Conservation (phyloP, 2,329 filamentous ascomycete species). For the Diaporthe amygdali region DNA sequence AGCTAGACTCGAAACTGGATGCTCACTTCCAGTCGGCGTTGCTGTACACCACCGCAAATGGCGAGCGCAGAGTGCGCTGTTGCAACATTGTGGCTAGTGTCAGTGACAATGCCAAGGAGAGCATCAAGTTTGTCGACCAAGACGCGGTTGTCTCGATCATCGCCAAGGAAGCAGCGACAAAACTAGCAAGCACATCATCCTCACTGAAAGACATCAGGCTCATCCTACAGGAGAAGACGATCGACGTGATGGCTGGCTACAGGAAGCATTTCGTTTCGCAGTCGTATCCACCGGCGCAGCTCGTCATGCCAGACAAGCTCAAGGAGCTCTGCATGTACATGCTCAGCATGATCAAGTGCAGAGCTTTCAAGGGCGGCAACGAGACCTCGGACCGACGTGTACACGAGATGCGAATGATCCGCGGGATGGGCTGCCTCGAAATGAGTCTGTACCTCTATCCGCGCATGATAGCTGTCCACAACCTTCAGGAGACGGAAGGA, state of each 20-base stretch:
- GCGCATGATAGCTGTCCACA: constrained; percentile 90
- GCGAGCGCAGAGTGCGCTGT: constrained; percentile 89
- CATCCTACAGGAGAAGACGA: constrained; percentile 85
- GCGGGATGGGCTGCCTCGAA: constrained; percentile 84
- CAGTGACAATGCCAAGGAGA: constrained; percentile 81
- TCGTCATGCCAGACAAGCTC: constrained; percentile 92
- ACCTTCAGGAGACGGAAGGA: constrained; percentile 83
- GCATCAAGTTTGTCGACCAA: constrained; percentile 93
- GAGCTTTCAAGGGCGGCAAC: constrained; percentile 90
- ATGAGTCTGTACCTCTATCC: constrained; percentile 94
- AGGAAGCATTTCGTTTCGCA: constrained; percentile 87
- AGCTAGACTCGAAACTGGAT: constrained; percentile 94
- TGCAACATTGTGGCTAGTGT: constrained; percentile 93
- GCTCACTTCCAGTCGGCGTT: constrained; percentile 97
- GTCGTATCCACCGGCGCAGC: constrained; percentile 85
- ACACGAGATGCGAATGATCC: constrained; percentile 89
- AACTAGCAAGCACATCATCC: constrained; percentile 72
- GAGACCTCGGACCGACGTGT: constrained; percentile 91
- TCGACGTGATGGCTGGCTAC: constrained; percentile 90
- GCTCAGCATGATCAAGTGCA: constrained; percentile 85
- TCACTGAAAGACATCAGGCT: constrained; percentile 85
- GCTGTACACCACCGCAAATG: constrained; percentile 89
- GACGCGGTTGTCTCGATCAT: constrained; percentile 89
- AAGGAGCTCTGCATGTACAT: constrained; percentile 98
- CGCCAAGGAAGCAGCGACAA: constrained; percentile 92